These are phyloP conservation scores for Papiliotrema flavescens DNA, from an alignment of 1,284 basidiomycete species.

Conservation along the genomic window DNA sequence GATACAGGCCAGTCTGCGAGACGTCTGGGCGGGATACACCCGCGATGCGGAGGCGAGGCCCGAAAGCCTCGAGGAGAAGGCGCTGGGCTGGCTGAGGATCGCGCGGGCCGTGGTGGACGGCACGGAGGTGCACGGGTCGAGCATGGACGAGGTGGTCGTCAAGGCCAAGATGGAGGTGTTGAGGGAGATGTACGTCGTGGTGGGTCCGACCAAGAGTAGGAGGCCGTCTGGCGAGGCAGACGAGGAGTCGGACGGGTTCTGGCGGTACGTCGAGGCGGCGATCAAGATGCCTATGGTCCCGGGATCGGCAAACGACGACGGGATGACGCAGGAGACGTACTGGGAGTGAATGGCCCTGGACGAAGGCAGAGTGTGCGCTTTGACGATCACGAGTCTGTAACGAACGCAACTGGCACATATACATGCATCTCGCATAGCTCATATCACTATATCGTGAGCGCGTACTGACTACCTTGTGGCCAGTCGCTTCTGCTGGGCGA, in stretches of 20 bases:
- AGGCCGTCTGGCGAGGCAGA: slow-evolving; percentile 1
- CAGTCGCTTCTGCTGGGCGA: neutral
- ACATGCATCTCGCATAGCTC: neutral
- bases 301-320: neutral
- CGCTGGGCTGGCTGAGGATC: slow-evolving; percentile 34
- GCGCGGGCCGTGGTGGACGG: slow-evolving; percentile 18
- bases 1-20: slow-evolving; percentile 18
- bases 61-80: slow-evolving; percentile 26
- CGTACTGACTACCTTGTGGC: neutral
- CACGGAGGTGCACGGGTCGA: neutral
- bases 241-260: slow-evolving; percentile 29
- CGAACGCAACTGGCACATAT: neutral
- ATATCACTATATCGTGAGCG: neutral
- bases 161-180: slow-evolving; percentile 30
- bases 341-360: slow-evolving; percentile 9
- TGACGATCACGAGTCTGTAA: neutral
- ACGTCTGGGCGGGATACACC: slow-evolving; percentile 19
- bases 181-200: slow-evolving; percentile 25
- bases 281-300: slow-evolving; percentile 4
- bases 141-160: slow-evolving; percentile 7
- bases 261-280: slow-evolving; percentile 35
- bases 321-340: slow-evolving; percentile 15
- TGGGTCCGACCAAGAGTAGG: slow-evolving; percentile 2
- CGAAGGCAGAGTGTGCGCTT: too few species aligned
- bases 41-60: neutral